Base-by-base conservation (phyloP, 2,329 filamentous ascomycete species). In the Xylaria sp. region DNA sequence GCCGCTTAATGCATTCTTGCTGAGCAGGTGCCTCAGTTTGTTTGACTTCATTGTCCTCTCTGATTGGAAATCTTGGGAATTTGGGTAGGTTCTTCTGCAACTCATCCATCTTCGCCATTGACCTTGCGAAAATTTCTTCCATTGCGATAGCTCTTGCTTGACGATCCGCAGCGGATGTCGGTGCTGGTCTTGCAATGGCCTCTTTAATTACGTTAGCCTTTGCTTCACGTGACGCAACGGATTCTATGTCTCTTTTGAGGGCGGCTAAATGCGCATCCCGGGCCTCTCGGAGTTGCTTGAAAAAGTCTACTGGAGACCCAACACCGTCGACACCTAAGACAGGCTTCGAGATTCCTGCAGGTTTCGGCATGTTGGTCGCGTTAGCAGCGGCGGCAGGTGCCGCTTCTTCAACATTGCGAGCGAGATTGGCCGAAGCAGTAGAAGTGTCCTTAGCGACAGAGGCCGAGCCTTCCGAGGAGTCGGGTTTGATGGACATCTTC, bases 1-100 rank as follows among this genome's bases (percentile, higher is more conserved):
- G 65, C 77, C 76, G 70, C 72, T 76, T 69, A 69, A 76, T 56
- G 70, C 66, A 58, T 58, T 73, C 65, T 62, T 39, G 37, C 25
- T 44, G 62, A 20, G 34, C 25, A 63, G 59, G 6, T 15, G 56
- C 50, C 51, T 63, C 44, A 3, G 41, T 28, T 12, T 60, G 59
- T 46, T 50, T 56, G 37, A 25, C 46, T 8, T 73, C 66, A 13
- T 66, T 66, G 23, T 72, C 50, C 46, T 66, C 28, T 28, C 28
- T 28, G 28, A 28, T 28, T 28, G 28, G 68, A 9, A 41, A 20
- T 20, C n/a, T 51, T 12, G 61, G 51, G 25, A n/a, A 9, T 32
- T 60, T 63, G 5, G 63, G 34, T 28, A 37, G 10, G 34, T 10
- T 37, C 34, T 37, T 37, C 34, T 37, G 34, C 9, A 25, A 10